These are phyloP conservation scores for Fomitopsis serialis DNA, from an alignment of 768 basidiomycete species.

Conservation along the genomic window DNA sequence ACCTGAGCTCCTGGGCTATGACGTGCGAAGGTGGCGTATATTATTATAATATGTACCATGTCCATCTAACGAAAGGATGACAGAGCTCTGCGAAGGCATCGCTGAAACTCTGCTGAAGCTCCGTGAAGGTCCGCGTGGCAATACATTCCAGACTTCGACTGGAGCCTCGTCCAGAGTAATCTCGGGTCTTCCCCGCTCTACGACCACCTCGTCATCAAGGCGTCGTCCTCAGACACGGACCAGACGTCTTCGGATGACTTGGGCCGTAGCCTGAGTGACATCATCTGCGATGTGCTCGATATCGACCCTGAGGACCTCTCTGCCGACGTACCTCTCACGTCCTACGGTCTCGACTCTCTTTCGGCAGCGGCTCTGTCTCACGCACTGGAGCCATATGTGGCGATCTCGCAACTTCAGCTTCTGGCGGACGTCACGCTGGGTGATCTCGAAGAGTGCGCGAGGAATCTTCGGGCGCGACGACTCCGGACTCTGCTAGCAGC, in stretches of 20 bases:
- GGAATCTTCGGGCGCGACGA: no score
- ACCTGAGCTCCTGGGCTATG: constrained; percentile 7
- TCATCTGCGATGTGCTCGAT: constrained; percentile 22
- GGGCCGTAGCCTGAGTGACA: not conserved
- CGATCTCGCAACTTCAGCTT: constrained; percentile 32
- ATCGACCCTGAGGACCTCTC: constrained; percentile 30
- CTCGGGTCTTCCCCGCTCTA: constrained; percentile 20
- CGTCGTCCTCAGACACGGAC: not conserved
- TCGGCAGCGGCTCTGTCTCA: constrained; percentile 33
- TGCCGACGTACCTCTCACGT: constrained; percentile 32
- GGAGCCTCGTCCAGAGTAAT: constrained; percentile 21
- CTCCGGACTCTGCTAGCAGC: not conserved
- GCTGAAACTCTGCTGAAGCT: constrained; percentile 27
- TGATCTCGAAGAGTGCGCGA: constrained; percentile 20
- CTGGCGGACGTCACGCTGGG: constrained; percentile 27
- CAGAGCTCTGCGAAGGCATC: constrained; percentile 26
- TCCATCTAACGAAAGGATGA: not conserved
- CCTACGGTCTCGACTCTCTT: constrained; percentile 39
- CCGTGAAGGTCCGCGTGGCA: constrained; percentile 15
- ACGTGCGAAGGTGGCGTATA: constrained; percentile 2
- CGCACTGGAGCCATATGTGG: constrained; percentile 24
- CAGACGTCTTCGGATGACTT: not conserved
- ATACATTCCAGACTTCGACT: constrained; percentile 32
- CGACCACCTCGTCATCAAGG: constrained; percentile 17
- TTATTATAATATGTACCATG: not conserved